phyloP scores from a whole-genome alignment of 2,329 filamentous ascomycete species.

The Penicillium decumbens region DNA sequence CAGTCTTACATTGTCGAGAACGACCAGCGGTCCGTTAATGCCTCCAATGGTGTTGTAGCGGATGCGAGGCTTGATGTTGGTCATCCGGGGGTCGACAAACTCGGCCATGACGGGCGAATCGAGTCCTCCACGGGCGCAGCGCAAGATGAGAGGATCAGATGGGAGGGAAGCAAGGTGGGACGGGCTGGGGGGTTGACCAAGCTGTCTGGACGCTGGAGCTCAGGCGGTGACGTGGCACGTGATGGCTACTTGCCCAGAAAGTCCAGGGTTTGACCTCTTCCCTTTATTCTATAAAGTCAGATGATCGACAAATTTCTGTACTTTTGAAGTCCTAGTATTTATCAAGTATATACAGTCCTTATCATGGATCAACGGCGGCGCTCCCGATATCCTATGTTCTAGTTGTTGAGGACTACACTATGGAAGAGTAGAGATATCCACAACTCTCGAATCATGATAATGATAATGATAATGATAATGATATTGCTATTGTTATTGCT shows the following conservation, averaged over 20 bases:
- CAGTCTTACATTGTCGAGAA: slow-evolving; percentile 81
- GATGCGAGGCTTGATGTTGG: slow-evolving; percentile 63
- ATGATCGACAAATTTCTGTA: neutral
- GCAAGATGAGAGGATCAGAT: slow-evolving; percentile 9
- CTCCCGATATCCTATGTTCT: neutral
- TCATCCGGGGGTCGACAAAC: slow-evolving; percentile 46
- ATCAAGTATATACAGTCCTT: neutral
- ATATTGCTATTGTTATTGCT: neutral
- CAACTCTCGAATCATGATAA: neutral
- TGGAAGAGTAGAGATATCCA: neutral
- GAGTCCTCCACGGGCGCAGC: slow-evolving; percentile 14
- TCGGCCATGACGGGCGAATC: slow-evolving; percentile 36
- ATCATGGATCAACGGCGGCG: neutral
- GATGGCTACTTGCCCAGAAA: slow-evolving; percentile 4
- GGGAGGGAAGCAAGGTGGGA: slow-evolving; percentile 14
- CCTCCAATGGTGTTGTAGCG: slow-evolving; percentile 98
- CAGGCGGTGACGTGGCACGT: slow-evolving; percentile 25
- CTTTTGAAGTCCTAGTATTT: neutral
- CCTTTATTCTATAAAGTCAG: neutral
- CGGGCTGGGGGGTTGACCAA: slow-evolving; percentile 19
- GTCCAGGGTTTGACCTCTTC: neutral
- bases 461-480: too few species aligned
- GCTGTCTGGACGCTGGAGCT: slow-evolving; percentile 23
- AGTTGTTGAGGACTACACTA: neutral
- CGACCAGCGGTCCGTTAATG: slow-evolving; percentile 95